Evolutionary conservation across 2,329 filamentous ascomycete genomes (phyloP), one percentile per base, ranked within the genome.

Genomic region (Penicillium nordicum): DNA sequence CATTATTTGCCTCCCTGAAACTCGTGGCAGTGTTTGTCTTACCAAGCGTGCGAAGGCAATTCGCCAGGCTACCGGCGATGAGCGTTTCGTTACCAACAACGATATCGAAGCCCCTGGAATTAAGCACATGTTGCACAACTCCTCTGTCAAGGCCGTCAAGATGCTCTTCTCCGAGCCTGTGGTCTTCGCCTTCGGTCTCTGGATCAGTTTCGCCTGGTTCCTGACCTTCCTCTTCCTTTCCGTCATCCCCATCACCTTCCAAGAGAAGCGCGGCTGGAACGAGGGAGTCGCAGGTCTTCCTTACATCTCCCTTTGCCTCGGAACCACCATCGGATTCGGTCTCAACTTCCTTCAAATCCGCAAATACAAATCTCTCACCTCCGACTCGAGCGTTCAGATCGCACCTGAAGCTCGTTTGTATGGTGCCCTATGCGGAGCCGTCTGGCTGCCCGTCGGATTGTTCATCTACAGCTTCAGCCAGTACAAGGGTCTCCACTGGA

Each of bases 381-480:
- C 73, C 3, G 67, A 72, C 37, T 64, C 72, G 11, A 63, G 66
- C 18, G 34, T 42, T 8, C 32, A 59, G n/a, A 65, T 78, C n/a
- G 67, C 73, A 0, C 78, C 78, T 4, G 78, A 80, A 56, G 70
- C 70, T n/a, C 76, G 78, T 21, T 74, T 80, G 2, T 80, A 80
- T 61, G 78, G 78, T n/a, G 76, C 78, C 48, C 74, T 80, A 64
- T 79, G 70, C 59, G 79, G 79, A 25, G 76, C 78, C 25, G 60
- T 79, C 58, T 79, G 73, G 71, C 70, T 80, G 12, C 79, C 79
- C 14, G 65, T 80, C 43, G 79, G 79, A 16, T 73, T 81, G 2
- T 80, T 80, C 72, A 79, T 82, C 66, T 82, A 82, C 74, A 76
- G 72, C 38, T 82, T 82, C 72, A 81, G 79, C 1, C 80, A 82